Evolutionary conservation across 164 flowering plant genomes (phyloP).

Genomic region (Vitis cinerea): DNA sequence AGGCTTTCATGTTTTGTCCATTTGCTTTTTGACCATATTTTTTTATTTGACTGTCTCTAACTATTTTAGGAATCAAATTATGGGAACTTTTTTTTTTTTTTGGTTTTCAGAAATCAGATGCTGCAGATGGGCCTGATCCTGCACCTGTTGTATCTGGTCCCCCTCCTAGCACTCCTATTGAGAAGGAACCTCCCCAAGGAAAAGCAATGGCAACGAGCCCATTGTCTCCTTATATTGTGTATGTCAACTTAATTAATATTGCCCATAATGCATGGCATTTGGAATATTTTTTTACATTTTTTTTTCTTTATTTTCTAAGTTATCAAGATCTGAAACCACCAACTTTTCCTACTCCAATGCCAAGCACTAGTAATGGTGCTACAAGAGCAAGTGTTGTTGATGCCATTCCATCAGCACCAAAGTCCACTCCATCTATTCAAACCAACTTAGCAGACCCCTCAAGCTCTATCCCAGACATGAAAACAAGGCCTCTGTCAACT

Average conservation of each 20-base stretch:
- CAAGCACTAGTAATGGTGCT: constrained; percentile 18
- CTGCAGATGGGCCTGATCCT: constrained; percentile 22
- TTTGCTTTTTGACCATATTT: no score
- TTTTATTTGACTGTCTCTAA: no score
- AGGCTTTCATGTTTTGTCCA: no score
- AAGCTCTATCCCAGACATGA: background rate
- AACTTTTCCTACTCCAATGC: constrained; percentile 43
- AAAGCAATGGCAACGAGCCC: constrained; percentile 31
- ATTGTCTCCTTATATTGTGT: constrained; percentile 70
- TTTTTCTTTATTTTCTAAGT: constrained; percentile 10
- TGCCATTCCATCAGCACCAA: background rate
- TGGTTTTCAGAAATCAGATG: constrained; percentile 39
- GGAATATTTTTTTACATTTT: background rate
- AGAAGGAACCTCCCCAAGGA: constrained; percentile 33
- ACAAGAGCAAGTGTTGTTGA: constrained; percentile 3
- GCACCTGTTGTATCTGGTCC: constrained; percentile 29
- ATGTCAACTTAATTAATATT: constrained; percentile 21
- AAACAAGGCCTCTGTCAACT: constrained; percentile 3
- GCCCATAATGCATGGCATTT: background rate
- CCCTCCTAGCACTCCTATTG: constrained; percentile 27
- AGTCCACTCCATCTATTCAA: background rate
- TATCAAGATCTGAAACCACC: constrained; percentile 58
- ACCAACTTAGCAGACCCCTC: background rate
- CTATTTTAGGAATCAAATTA: no score
- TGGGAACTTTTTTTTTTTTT: constrained; percentile 1